Conservation (phyloP, 1,284 basidiomycete genomes). For the Phylloboletellus chloephorus region DNA sequence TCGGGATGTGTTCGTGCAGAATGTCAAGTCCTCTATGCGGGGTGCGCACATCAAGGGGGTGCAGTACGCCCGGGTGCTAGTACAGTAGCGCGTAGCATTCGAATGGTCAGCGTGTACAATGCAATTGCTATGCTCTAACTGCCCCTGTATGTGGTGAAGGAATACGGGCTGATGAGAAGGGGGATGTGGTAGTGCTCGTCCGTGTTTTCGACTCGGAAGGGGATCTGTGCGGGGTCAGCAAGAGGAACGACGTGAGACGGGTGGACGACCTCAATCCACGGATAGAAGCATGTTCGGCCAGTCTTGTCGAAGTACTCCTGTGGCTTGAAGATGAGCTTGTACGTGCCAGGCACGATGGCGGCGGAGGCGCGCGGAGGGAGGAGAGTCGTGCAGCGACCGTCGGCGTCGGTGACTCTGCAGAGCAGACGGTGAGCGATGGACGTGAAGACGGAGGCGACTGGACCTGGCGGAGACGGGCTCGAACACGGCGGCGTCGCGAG, state of each 20-base stretch:
- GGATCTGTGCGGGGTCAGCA: slow-evolving; percentile 48
- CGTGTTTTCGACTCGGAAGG: slow-evolving; percentile 65
- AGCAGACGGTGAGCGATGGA: not conserved
- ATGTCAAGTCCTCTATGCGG: slow-evolving; percentile 81
- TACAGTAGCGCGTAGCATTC: slow-evolving; percentile 31
- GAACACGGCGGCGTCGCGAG: slow-evolving; percentile 39
- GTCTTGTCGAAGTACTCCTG: slow-evolving; percentile 73
- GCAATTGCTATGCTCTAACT: slow-evolving; percentile 41
- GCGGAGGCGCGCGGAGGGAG: slow-evolving; percentile 45
- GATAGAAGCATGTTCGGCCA: slow-evolving; percentile 74
- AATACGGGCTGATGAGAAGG: slow-evolving; percentile 85
- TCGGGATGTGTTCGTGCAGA: slow-evolving; percentile 72
- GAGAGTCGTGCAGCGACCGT: slow-evolving; percentile 77
- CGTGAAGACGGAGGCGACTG: slow-evolving; percentile 4
- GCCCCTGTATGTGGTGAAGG: slow-evolving; percentile 89
- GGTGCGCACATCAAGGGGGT: slow-evolving; percentile 73
- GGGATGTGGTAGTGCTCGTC: slow-evolving; percentile 88
- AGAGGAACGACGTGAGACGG: not conserved
- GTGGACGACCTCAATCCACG: slow-evolving; percentile 71
- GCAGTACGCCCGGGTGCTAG: slow-evolving; percentile 71
- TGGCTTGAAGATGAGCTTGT: slow-evolving; percentile 83
- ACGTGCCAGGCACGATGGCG: slow-evolving; percentile 52
- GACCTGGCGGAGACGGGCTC: slow-evolving; percentile 59
- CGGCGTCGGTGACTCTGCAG: slow-evolving; percentile 66
- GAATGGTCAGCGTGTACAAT: slow-evolving; percentile 4